Evolutionary conservation across 2,329 filamentous ascomycete genomes (phyloP), one percentile per base, ranked within the genome.

Genomic region (Didymosphaeria variabile): DNA sequence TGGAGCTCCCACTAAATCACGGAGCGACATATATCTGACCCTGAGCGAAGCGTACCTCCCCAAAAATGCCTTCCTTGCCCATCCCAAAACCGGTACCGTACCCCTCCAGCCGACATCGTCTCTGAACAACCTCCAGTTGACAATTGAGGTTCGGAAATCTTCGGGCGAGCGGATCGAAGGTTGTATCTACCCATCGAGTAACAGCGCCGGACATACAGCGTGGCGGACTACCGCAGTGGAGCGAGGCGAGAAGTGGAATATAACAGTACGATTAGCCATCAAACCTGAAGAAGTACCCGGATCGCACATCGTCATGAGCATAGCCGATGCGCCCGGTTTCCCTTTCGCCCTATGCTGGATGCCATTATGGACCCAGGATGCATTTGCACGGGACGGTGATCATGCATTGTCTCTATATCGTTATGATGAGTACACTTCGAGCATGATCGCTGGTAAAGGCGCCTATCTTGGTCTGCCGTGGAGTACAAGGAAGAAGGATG

Each of bases 1-100:
- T 3, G 94, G 94, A 13, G 94, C 94, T 1, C 94, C 95, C 0
- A 93, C 91, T 0, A 94, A 93, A 74, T 85, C 91, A 17, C 86
- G 96, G 70, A 97, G 93, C 12, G 96, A 99, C 76, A 98, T 99
- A 54, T 99, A 99, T 75, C 79, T 99, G 47, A 97, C 93, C 0
- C 79, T 99, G 51, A 88, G 89, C 60, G 89, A 93, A 65, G 91
- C 93, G 0, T 84, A 89, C n/a, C 82, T 99, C 26, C 89, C 90
- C 19, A 88, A 89, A 59, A 85, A 87, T 65, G 86, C 86, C 12
- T 81, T 86, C 44, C 79, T 90, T 23, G 86, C 87, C 9, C 89
- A 91, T 71, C 88, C 88, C 0, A 92, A 97, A 70, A 89, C 91
- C 36, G 93, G 92, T n/a, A 91, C 91, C 64, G 89, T 94, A 12